Evolutionary conservation across 2,329 filamentous ascomycete species (phyloP), one percentile per base, ranked within the genome.

Genomic region (Penicillium sclerotiorum): DNA sequence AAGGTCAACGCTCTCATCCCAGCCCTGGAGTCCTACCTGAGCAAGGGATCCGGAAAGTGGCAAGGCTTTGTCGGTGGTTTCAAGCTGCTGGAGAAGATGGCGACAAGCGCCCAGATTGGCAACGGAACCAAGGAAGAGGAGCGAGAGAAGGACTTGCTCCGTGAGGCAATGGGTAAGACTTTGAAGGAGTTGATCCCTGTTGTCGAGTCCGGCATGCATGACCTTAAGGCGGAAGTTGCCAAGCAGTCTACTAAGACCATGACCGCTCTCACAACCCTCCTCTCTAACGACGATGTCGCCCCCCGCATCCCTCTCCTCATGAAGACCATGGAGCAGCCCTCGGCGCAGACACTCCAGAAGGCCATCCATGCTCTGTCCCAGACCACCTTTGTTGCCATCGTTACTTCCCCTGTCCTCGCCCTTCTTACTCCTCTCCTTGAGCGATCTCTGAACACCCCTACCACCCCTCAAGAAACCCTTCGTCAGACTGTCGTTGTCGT

Each of bases 321-420:
- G 72, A 90, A 95, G 69, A 89, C 90, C 41, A 96, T 99, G 87
- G 90, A 96, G 71, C 86, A 96, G 63, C 94, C 94, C 5, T 96
- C 90, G 9, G 80, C 89, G 12, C 85, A 95, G 72, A 90, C 88
- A 22, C 81, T 95, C 48, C 90, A 96, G 70, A 96, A 96, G 78
- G 92, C 94, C 25, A 97, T 99, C 58, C 94, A 96, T 68, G 94
- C 92, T 38, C 80, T 99, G 38, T 96, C 92, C 4, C 90, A 95
- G 77, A 99, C 94, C 9, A 99, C 94, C n/a, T 99, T 99, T 62
- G 94, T 99, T 45, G 92, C 94, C 48, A 82, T 95, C 57, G 94
- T 99, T 62, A 96, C 91, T 11, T 96, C 93, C 8, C 94, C 94
- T 8, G 93, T 97, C 5, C 84, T 99, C 50, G 94, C 94, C 15